A percentile compares a stretch with the other conserved stretches of the same genome.
Evolutionary conservation across 208 protist genomes (phyloP).

Genomic region (Phytomonas sp.): DNA sequence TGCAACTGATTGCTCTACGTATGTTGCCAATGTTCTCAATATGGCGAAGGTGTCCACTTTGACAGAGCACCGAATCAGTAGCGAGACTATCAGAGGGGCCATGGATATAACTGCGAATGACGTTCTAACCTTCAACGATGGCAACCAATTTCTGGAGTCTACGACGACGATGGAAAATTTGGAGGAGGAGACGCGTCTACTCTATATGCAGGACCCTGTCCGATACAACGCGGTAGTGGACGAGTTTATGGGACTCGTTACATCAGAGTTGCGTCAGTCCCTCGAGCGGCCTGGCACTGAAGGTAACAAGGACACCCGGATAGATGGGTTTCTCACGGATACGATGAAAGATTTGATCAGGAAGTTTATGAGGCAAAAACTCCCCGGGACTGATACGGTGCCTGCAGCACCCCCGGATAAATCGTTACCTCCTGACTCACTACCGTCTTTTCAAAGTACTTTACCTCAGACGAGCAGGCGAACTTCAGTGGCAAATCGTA

Average conservation of each 20-base stretch:
- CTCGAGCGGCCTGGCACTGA: neutral
- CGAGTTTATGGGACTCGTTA: slow-evolving; percentile 41
- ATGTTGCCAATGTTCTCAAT: neutral
- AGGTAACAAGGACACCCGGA: neutral
- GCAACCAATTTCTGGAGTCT: neutral
- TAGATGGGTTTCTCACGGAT: neutral
- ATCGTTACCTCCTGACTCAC: neutral
- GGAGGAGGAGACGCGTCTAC: slow-evolving; percentile 53
- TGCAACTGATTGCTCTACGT: neutral
- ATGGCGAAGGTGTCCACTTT: neutral
- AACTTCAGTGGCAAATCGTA: neutral
- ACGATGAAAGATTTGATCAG: neutral
- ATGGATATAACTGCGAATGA: neutral
- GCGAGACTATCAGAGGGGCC: neutral
- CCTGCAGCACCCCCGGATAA: neutral
- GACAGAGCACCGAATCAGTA: neutral
- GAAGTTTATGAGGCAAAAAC: neutral
- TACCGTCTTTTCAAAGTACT: neutral
- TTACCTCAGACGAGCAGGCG: neutral
- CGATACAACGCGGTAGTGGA: slow-evolving; percentile 79
- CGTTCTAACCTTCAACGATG: neutral
- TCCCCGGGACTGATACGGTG: neutral
- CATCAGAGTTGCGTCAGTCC: slow-evolving; percentile 11
- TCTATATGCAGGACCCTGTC: slow-evolving; percentile 71
- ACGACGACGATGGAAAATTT: slow-evolving; percentile 43